A percentile compares a stretch with the other conserved stretches of the same genome.
Evolutionary conservation across 2,329 filamentous ascomycete genomes (phyloP).

Genomic region (Cladosporium sp.): DNA sequence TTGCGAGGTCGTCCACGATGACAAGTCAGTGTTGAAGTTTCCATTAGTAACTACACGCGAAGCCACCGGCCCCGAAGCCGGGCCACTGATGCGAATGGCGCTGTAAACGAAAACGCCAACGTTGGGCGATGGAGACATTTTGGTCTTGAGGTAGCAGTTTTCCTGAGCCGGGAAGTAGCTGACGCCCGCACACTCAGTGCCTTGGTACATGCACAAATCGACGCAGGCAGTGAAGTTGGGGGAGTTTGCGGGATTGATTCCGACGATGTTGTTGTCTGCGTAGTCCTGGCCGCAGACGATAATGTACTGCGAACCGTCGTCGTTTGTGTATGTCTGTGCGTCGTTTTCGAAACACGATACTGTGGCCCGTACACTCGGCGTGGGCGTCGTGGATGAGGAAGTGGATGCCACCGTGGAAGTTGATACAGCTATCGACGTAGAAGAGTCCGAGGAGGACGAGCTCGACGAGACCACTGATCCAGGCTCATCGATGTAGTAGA

Average conservation of each 20-base stretch:
- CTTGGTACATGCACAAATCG: neutral
- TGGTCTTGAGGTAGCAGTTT: neutral
- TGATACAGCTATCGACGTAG: neutral
- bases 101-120: neutral
- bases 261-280: neutral
- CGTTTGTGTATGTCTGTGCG: neutral
- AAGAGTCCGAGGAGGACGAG: neutral
- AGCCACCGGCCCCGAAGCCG: neutral
- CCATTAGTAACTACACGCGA: neutral
- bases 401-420: neutral
- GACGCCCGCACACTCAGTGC: neutral
- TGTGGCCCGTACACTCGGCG: neutral
- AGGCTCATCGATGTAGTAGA: neutral
- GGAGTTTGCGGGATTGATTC: neutral
- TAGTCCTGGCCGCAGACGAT: constrained; percentile 6
- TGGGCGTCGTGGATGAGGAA: neutral
- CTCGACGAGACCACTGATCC: neutral
- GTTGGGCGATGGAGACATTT: neutral
- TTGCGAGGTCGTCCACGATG: neutral
- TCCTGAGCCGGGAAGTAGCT: neutral
- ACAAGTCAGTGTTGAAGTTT: neutral
- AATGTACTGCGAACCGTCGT: constrained; percentile 3
- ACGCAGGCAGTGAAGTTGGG: neutral
- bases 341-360: neutral
- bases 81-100: constrained; percentile 6